A percentile compares a stretch with the other conserved stretches of the same genome.
These are phyloP conservation scores for Hypoxylon rickii DNA, from an alignment of 495 filamentous ascomycete genomes.

Conservation along the genomic window DNA sequence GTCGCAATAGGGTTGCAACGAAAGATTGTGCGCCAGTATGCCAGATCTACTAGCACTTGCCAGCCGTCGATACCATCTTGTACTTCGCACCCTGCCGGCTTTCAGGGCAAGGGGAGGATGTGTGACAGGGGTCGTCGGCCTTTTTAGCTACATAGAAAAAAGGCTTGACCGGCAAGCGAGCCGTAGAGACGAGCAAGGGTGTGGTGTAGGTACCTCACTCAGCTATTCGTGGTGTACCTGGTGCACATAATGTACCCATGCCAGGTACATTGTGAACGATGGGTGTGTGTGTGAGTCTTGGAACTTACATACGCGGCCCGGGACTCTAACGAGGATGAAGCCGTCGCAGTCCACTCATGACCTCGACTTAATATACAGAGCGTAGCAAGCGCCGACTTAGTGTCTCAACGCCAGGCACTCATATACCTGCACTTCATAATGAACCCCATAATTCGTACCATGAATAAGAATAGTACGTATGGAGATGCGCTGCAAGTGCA, in stretches of 20 bases:
- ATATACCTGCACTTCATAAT: conserved; percentile 31
- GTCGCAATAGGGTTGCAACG: conserved; percentile 33
- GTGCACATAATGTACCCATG: neutral
- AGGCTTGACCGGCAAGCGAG: conserved; percentile 31
- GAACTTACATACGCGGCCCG: conserved; percentile 34
- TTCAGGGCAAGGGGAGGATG: conserved; percentile 24
- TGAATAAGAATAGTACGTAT: conserved; percentile 21
- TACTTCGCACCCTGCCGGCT: conserved; percentile 8
- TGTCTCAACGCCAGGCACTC: conserved; percentile 32
- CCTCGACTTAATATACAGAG: conserved; percentile 40
- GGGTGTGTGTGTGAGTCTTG: conserved; percentile 31
- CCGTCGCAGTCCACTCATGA: conserved; percentile 36
- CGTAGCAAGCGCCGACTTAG: conserved; percentile 37
- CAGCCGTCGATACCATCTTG: conserved; percentile 16
- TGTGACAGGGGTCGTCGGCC: conserved; percentile 30
- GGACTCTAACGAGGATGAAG: conserved; percentile 28
- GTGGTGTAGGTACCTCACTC: conserved; percentile 13
- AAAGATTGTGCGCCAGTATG: conserved; percentile 23
- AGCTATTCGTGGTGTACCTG: no score
- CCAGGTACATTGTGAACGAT: neutral
- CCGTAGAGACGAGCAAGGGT: conserved; percentile 30
- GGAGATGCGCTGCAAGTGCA: no score
- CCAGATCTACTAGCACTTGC: conserved; percentile 29
- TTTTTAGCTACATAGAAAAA: conserved; percentile 27
- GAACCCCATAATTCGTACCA: conserved; percentile 33